Base-by-base conservation (phyloP, 257 asterid species). In the Prunella vulgaris region DNA sequence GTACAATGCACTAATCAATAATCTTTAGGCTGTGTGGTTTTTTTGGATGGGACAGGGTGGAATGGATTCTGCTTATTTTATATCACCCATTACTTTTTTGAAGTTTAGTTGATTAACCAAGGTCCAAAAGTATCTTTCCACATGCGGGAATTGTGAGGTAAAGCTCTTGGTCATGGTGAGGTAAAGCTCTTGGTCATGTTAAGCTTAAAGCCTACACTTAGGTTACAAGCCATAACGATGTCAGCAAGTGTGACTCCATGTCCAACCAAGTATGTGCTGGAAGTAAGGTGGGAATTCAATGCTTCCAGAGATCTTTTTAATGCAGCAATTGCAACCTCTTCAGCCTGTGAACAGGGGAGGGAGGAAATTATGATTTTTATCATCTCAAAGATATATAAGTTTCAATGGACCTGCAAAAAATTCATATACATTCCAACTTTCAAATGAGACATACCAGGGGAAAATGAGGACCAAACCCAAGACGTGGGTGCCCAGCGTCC, bases 121-220 rank as follows among this genome's bases (percentile, higher is more conserved):
- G 38, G 96, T 88, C 97, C 96, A 91, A 66, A 88, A 87, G 66
- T 91, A 88, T 74, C 97, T 87, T 80, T 88, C 97, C 33, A 91
- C 88, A 20, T 91, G 91, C 3, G 97, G 96, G 75, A 87, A 88
- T 37, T 84, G 89, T 5, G 84, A 82, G 68, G 97, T 91, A 66
- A 91, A 91, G 79, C 73, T 84, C 85, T 88, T 87, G 10, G 91
- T 91, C n/a, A n/a, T n/a, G n/a, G n/a, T n/a, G n/a, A n/a, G n/a
- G n/a, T n/a, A n/a, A n/a, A n/a, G n/a, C n/a, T n/a, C n/a, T n/a
- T n/a, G n/a, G n/a, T n/a, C 84, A 87, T 33, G 78, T 87, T 61
- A 0, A 0, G n/a, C 64, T 48, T 80, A 66, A 87, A 87, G 42
- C 97, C 97, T 2, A 7, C 0, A n/a, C 65, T 44, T 35, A 91